These are phyloP conservation scores for Scedosporium aurantiacum DNA, from an alignment of 2,329 filamentous ascomycete genomes.

Conservation along the genomic window DNA sequence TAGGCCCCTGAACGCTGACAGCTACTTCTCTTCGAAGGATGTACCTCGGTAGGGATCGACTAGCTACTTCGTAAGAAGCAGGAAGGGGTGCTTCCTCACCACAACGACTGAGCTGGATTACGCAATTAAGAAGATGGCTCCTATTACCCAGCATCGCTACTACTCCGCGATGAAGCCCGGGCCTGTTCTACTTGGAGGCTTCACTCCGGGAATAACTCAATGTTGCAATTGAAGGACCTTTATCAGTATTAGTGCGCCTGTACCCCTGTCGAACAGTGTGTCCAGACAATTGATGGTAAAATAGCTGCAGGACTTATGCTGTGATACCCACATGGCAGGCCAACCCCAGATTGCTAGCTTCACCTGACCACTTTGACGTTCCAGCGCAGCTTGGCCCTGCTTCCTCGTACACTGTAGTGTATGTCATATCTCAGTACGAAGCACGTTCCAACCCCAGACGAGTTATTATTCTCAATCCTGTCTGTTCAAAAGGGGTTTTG, in stretches of 20 bases:
- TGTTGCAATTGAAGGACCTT: neutral
- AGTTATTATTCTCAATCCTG: neutral
- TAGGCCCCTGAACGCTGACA: too few species aligned
- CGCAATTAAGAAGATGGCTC: neutral
- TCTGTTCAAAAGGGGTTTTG: neutral
- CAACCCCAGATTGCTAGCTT: constrained; percentile 1
- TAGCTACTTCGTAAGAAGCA: too few species aligned
- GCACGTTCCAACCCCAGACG: neutral
- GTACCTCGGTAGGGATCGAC: too few species aligned
- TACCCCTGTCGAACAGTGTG: neutral
- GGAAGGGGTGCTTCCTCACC: neutral
- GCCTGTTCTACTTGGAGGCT: neutral
- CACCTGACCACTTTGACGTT: neutral
- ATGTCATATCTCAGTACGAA: neutral
- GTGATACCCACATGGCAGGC: neutral
- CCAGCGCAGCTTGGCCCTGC: neutral
- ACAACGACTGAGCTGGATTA: too few species aligned
- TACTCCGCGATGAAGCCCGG: too few species aligned
- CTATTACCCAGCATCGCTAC: neutral
- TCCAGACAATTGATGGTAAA: neutral
- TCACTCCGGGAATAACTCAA: neutral
- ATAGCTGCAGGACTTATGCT: neutral
- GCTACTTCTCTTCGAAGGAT: too few species aligned
- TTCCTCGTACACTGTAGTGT: neutral
- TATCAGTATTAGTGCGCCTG: neutral